Percentiles rank a stretch among this genome's conserved stretches.
These are phyloP conservation scores for Trametes hirsuta DNA, from an alignment of 1,284 basidiomycete genomes.

Conservation along the genomic window DNA sequence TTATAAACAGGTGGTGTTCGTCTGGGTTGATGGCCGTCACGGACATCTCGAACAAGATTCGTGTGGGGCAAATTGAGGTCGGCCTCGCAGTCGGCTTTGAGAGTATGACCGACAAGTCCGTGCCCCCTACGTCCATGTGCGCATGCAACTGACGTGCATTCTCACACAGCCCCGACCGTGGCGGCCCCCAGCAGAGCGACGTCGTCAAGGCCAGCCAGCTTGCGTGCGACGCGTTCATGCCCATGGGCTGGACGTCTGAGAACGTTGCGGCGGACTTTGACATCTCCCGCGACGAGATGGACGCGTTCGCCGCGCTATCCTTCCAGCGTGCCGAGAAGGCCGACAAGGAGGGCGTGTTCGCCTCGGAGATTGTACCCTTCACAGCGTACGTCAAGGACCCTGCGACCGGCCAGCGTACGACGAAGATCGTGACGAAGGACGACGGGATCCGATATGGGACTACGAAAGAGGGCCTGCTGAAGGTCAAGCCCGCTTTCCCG, in stretches of 20 bases:
- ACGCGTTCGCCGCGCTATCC: slow-evolving; percentile 79
- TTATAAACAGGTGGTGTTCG: slow-evolving; percentile 81
- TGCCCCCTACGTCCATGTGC: slow-evolving; percentile 2
- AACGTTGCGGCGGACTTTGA: slow-evolving; percentile 81
- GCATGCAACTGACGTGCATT: neutral
- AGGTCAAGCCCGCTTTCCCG: slow-evolving; percentile 83
- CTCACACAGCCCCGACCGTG: slow-evolving; percentile 61
- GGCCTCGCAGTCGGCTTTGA: slow-evolving; percentile 87
- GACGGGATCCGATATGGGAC: slow-evolving; percentile 84
- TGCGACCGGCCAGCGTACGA: slow-evolving; percentile 54
- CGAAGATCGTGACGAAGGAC: slow-evolving; percentile 69
- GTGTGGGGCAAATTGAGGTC: slow-evolving; percentile 81
- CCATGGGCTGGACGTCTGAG: slow-evolving; percentile 90
- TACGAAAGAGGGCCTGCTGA: slow-evolving; percentile 69
- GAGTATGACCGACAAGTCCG: slow-evolving; percentile 80
- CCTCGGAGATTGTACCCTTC: slow-evolving; percentile 82
- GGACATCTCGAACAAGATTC: slow-evolving; percentile 81
- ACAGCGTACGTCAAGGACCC: slow-evolving; percentile 62
- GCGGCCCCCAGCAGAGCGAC: slow-evolving; percentile 63
- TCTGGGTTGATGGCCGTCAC: slow-evolving; percentile 77
- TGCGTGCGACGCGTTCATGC: slow-evolving; percentile 40
- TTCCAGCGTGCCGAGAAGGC: slow-evolving; percentile 78
- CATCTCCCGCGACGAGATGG: slow-evolving; percentile 84
- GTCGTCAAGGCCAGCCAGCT: slow-evolving; percentile 34
- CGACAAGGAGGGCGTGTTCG: slow-evolving; percentile 70